A percentile compares a stretch with the other conserved stretches of the same genome.
Conservation (phyloP, 2,329 filamentous ascomycete species). For the Paraphaeosphaeria minitans region DNA sequence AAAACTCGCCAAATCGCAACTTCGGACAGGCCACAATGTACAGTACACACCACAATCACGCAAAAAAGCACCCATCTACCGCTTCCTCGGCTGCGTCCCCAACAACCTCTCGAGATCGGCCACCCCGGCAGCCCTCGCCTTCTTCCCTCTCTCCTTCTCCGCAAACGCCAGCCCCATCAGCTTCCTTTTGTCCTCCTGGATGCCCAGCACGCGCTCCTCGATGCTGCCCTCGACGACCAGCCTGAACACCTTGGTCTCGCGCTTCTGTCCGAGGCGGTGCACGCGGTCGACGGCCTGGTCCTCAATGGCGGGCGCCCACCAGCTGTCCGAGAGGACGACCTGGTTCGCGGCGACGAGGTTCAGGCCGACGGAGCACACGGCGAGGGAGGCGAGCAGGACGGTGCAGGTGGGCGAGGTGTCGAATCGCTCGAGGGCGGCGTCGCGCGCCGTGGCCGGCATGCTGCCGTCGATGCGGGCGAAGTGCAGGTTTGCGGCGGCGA, state of each 20-base stretch:
- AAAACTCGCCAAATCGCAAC: background rate
- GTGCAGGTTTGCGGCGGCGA: constrained; percentile 64
- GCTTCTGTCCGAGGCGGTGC: constrained; percentile 81
- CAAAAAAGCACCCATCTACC: background rate
- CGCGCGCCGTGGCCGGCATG: constrained; percentile 74
- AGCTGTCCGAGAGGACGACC: constrained; percentile 81
- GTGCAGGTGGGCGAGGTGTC: constrained; percentile 70
- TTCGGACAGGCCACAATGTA: background rate
- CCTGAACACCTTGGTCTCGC: constrained; percentile 78
- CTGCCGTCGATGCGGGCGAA: constrained; percentile 80
- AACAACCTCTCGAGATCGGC: constrained; percentile 52
- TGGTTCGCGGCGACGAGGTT: constrained; percentile 87
- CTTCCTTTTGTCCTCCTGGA: constrained; percentile 79
- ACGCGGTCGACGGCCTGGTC: constrained; percentile 90
- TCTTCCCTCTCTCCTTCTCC: constrained; percentile 68
- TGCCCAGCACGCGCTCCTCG: constrained; percentile 78
- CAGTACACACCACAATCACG: background rate
- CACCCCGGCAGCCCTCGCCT: constrained; percentile 50
- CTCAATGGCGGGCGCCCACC: constrained; percentile 92
- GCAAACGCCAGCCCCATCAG: constrained; percentile 79
- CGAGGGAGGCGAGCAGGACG: constrained; percentile 80
- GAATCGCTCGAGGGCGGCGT: constrained; percentile 70
- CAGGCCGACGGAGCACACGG: constrained; percentile 82
- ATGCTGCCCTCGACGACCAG: constrained; percentile 80
- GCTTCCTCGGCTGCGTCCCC: constrained; percentile 17